Evolutionary conservation across 2,329 filamentous ascomycete species (phyloP).

Genomic region (Cytospora leucostoma): DNA sequence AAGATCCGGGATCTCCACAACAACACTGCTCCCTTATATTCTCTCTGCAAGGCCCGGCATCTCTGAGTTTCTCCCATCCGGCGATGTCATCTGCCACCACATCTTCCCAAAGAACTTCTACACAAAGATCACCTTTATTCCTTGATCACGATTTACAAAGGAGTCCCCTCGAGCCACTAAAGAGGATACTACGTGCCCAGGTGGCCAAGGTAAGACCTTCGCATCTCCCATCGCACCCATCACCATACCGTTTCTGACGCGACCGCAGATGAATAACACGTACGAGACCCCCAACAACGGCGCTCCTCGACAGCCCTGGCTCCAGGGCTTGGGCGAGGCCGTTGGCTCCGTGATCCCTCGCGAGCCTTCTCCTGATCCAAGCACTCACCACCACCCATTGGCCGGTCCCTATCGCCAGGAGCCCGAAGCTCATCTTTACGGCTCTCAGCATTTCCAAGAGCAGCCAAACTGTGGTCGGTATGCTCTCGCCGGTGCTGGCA

Average conservation of each 20-base stretch:
- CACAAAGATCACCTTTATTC: not conserved
- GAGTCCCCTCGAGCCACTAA: not conserved
- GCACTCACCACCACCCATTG: not conserved
- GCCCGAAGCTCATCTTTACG: not conserved
- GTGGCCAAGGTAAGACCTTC: not conserved
- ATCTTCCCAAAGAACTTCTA: not conserved
- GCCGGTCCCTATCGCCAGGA: not conserved
- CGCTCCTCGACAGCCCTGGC: not conserved
- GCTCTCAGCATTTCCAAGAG: not conserved
- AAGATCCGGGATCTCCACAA: not conserved
- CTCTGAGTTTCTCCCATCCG: not conserved
- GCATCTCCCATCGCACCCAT: not conserved
- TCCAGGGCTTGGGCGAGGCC: not conserved
- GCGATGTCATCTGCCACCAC: not conserved
- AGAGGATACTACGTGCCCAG: not conserved
- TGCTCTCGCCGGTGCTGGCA: not conserved
- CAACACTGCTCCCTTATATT: too few species aligned
- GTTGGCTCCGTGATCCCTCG: not conserved
- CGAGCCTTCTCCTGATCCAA: not conserved
- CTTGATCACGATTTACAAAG: not conserved
- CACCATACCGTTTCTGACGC: not conserved
- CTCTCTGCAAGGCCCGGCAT: not conserved
- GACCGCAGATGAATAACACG: not conserved
- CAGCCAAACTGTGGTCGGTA: not conserved
- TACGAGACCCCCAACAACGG: not conserved